phyloP scores from a whole-genome alignment of 176 grass and related monocot species.

The Oropetium thomaeum region DNA sequence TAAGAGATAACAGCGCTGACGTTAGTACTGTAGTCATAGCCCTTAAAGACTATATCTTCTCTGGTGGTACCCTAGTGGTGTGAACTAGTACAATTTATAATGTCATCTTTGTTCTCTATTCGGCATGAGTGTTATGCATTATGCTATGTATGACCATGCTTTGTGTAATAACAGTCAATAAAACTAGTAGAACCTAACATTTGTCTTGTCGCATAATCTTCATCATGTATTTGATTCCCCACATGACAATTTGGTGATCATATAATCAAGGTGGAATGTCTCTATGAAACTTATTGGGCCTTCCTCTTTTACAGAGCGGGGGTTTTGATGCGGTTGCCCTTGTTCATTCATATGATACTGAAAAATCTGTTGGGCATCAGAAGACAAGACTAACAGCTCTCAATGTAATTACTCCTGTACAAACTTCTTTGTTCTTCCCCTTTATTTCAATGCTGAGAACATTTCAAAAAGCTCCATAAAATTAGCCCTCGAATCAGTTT shows the following conservation, averaged over 20 bases:
- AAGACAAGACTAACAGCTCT: slow-evolving; percentile 80
- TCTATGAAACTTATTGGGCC: not conserved
- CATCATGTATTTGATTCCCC: too few species aligned
- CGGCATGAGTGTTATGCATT: not conserved
- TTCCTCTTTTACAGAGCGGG: slow-evolving; percentile 53
- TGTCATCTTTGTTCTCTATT: not conserved
- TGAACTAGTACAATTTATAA: not conserved
- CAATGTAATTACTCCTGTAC: slow-evolving; percentile 52
- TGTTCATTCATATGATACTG: slow-evolving; percentile 94
- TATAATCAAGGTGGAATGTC: not conserved
- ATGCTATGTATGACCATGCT: not conserved
- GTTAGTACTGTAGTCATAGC: not conserved
- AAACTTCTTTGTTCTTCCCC: not conserved
- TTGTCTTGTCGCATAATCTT: too few species aligned
- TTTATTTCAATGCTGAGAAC: not conserved
- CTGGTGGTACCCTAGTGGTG: not conserved
- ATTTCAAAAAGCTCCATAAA: too few species aligned
- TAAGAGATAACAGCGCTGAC: not conserved
- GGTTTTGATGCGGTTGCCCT: slow-evolving; percentile 68
- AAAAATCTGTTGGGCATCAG: slow-evolving; percentile 61
- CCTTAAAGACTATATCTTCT: not conserved
- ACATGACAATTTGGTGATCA: not conserved
- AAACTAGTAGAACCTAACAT: not conserved
- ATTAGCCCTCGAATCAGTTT: too few species aligned
- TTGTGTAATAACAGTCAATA: not conserved